Evolutionary conservation across 805 yeast genomes (phyloP), one percentile per base, ranked within the genome.

Genomic region (Blastobotrys parvus): DNA sequence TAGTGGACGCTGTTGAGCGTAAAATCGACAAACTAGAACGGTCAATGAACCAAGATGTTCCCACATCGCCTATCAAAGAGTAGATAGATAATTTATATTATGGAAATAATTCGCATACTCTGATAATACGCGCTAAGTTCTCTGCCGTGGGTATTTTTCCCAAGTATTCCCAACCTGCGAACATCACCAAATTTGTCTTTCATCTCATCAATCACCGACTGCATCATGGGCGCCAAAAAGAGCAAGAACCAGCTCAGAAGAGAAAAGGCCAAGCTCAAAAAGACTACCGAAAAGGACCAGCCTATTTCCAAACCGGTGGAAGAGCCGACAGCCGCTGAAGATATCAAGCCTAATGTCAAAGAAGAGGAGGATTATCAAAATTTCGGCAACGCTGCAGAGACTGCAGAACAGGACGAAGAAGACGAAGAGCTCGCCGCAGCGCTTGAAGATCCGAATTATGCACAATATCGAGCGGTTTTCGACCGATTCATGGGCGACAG

Each of bases 241-340:
- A 57, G 66, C 39, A 67, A 65, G 45, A 59, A 56, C 17, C 68
- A 66, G 46, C 43, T 65, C 31, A 61, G 63, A 44, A 61, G 68
- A 45, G 55, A 71, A 48, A 61, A 61, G 48, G 72, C 71, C 4
- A 75, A 74, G 54, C 55, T 58, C 27, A 59, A 61, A 39, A 66
- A 63, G 23, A 44, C 35, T 4, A 40, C 19, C 11, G 38, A 38
- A 20, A 30, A 35, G 32, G 32, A 43, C 30, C 6, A 20, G n/a
- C 27, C 30, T 3, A 17, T 17, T 16, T n/a, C 21, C 18, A 16
- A n/a, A 16, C 6, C 4, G 29, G 22, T 17, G 27, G 20, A 3
- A 3, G 13, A 21, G 17, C 34, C 32, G 3, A 11, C 31, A 23
- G n/a, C 21, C 17, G 16, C 33, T 11, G 35, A 19, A 25, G 15